Percentiles rank a stretch among this genome's conserved stretches.
Conservation (phyloP, 1,284 basidiomycete species). For the Sporisorium reilianum region DNA sequence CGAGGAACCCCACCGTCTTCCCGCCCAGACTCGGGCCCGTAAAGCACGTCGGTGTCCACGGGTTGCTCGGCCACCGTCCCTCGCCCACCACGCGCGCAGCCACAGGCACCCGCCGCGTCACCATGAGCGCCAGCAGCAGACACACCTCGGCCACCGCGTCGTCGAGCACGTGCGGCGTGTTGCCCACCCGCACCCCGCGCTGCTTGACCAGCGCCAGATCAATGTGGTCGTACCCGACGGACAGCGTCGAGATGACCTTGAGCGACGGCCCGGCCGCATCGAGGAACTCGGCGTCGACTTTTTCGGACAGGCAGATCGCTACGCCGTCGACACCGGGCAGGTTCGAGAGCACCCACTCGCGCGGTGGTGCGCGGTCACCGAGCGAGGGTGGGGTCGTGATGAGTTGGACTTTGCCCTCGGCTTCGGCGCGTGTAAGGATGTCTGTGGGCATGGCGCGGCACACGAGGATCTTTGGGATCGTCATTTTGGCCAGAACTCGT, state of each 20-base stretch:
- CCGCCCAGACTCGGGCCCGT: constrained; percentile 77
- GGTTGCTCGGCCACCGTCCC: constrained; percentile 77
- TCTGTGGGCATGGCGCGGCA: constrained; percentile 37
- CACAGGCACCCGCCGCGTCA: constrained; percentile 79
- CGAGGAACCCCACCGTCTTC: constrained; percentile 86
- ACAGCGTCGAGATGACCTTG: constrained; percentile 86
- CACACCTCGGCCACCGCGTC: constrained; percentile 90
- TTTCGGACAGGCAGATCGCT: constrained; percentile 80
- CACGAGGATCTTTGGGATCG: constrained; percentile 39
- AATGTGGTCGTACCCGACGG: constrained; percentile 78
- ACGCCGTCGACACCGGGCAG: constrained; percentile 77
- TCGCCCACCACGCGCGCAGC: constrained; percentile 77
- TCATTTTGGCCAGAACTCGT: constrained; percentile 7
- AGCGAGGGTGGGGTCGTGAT: constrained; percentile 79
- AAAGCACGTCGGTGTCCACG: constrained; percentile 79
- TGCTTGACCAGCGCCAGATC: constrained; percentile 77
- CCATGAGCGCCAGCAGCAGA: constrained; percentile 90
- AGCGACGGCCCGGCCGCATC: constrained; percentile 72
- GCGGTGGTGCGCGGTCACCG: constrained; percentile 51
- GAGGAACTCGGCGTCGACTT: constrained; percentile 73
- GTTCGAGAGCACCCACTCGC: constrained; percentile 84
- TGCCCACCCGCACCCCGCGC: constrained; percentile 81
- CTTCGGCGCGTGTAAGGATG: constrained; percentile 29
- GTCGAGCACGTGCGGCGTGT: constrained; percentile 89
- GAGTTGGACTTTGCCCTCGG: constrained; percentile 62